Conservation (phyloP, 208 protist species). For the Leishmania guyanensis region DNA sequence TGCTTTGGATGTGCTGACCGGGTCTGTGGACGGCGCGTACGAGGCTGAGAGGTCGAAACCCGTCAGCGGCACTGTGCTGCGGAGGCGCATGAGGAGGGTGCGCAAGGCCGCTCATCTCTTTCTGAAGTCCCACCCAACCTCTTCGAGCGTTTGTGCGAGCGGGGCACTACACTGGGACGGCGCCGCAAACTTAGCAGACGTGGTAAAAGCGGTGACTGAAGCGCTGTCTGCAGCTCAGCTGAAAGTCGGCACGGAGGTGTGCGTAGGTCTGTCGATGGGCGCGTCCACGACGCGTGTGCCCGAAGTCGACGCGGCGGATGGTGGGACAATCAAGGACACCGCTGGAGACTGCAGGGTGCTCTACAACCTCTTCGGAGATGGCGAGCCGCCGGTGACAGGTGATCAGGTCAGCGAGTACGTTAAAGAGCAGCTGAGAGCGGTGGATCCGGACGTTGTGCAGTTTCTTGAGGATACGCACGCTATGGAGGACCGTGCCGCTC, state of each 20-base stretch:
- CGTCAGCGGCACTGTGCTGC: conserved; percentile 14
- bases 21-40: conserved; percentile 29
- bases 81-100: conserved; percentile 13
- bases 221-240: conserved; percentile 16
- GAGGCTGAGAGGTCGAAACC: neutral
- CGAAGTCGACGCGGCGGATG: neutral
- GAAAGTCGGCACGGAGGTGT: conserved; percentile 21
- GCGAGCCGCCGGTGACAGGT: conserved; percentile 66
- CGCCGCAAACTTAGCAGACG: conserved; percentile 13
- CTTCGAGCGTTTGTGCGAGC: neutral
- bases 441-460: conserved; percentile 38
- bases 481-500: conserved; percentile 42
- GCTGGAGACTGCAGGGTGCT: conserved; percentile 18
- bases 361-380: conserved; percentile 67
- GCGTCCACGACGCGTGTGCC: neutral
- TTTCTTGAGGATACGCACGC: conserved; percentile 78
- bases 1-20: conserved; percentile 49
- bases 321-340: neutral
- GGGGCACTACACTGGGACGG: conserved; percentile 20
- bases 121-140: conserved; percentile 4
- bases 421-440: conserved; percentile 55
- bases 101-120: conserved; percentile 14
- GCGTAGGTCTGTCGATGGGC: conserved; percentile 18
- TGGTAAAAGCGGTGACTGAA: conserved; percentile 23
- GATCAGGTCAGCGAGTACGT: conserved; percentile 77